A percentile compares a stretch with the other conserved stretches of the same genome.
These are phyloP conservation scores for Alectoria sarmentosa DNA, from an alignment of 495 filamentous ascomycete species.

Conservation along the genomic window DNA sequence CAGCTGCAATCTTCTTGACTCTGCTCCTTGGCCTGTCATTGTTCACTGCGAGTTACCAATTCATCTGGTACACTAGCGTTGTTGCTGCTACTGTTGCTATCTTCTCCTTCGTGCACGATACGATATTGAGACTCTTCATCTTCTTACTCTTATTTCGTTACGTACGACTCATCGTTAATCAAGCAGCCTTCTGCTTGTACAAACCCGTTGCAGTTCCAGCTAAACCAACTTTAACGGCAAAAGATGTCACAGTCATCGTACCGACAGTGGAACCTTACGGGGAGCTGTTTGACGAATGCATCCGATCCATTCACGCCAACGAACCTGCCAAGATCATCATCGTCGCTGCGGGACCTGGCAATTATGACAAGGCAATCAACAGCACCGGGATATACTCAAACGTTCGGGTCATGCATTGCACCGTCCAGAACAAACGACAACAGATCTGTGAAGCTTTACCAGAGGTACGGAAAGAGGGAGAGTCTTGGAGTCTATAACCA, in stretches of 20 bases:
- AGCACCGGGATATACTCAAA: not conserved
- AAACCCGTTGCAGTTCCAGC: not conserved
- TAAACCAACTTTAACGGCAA: not conserved
- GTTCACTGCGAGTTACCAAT: not conserved
- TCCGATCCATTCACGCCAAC: not conserved
- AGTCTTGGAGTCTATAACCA: not conserved
- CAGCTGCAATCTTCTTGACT: not conserved
- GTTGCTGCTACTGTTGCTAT: not conserved
- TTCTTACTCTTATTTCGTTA: not conserved
- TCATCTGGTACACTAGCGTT: not conserved
- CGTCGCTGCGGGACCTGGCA: not conserved
- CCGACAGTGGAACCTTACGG: not conserved
- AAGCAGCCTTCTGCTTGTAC: not conserved
- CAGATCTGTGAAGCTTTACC: not conserved
- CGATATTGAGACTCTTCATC: not conserved
- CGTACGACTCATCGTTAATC: not conserved
- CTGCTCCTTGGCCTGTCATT: not conserved
- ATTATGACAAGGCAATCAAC: not conserved
- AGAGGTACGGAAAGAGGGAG: not conserved
- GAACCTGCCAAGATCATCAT: not conserved
- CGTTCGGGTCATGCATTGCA: not conserved
- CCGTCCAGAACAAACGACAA: not conserved
- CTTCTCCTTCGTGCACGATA: not conserved
- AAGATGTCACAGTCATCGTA: constrained; percentile 11
- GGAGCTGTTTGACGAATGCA: not conserved